Conservation (phyloP, 1,284 basidiomycete genomes). For the Puccinia hordei region DNA sequence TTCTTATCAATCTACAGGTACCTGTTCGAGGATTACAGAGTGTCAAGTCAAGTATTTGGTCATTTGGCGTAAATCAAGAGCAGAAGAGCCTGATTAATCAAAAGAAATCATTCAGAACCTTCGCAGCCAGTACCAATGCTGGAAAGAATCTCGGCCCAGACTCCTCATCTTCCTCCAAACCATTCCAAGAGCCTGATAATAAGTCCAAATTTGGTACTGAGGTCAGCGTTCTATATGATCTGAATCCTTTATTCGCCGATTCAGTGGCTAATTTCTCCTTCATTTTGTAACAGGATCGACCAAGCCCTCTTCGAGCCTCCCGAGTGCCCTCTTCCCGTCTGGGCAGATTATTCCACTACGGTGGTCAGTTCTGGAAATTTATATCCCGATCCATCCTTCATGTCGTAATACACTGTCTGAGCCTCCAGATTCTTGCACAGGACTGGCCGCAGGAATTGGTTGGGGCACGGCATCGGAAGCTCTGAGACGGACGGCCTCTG, state of each 20-base stretch:
- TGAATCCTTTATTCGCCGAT: not conserved
- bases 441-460: slow-evolving; percentile 61
- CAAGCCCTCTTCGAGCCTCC: slow-evolving; percentile 67
- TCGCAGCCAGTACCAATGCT: not conserved
- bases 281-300: not conserved
- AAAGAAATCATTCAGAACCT: not conserved
- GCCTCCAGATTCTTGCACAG: slow-evolving; percentile 50
- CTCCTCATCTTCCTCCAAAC: not conserved
- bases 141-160: not conserved
- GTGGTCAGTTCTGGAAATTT: slow-evolving; percentile 65
- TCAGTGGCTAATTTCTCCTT: not conserved
- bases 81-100: not conserved
- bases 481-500: slow-evolving; percentile 59
- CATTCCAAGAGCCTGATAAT: not conserved
- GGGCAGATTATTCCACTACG: slow-evolving; percentile 86
- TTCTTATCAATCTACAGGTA: not conserved
- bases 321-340: slow-evolving; percentile 83
- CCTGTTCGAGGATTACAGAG: too few species aligned
- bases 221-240: not conserved
- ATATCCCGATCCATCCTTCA: not conserved
- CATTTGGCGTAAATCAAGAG: too few species aligned
- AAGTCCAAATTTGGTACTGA: not conserved
- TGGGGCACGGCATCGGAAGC: slow-evolving; percentile 63
- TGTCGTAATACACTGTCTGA: not conserved
- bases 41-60: too few species aligned